phyloP scores from a whole-genome alignment of 768 basidiomycete genomes.

The Mrakia frigida region DNA sequence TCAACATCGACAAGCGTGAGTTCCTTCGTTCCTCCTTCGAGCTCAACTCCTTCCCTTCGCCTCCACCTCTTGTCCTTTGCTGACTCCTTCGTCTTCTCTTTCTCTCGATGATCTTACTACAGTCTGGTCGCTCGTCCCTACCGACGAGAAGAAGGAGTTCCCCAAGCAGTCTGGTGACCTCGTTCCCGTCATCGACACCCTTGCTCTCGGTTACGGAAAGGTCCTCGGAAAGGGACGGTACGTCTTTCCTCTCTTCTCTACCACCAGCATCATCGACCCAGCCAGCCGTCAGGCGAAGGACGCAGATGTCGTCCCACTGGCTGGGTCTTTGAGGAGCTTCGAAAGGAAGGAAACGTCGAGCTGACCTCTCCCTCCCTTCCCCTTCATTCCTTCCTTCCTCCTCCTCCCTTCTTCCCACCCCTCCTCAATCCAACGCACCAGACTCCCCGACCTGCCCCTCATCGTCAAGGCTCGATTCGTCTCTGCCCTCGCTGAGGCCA shows the following conservation, averaged over 20 bases:
- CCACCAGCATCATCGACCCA: neutral
- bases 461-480: slow-evolving; percentile 98
- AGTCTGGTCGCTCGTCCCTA: slow-evolving; percentile 76
- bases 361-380: neutral
- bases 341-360: neutral
- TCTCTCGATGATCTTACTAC: neutral
- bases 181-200: slow-evolving; percentile 90
- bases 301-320: neutral
- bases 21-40: neutral
- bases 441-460: slow-evolving; percentile 69
- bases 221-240: slow-evolving; percentile 85
- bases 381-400: neutral
- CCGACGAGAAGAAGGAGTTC: slow-evolving; percentile 71
- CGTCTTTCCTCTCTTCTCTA: neutral
- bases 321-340: neutral
- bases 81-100: slow-evolving; percentile 21
- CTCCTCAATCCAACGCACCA: neutral
- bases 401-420: neutral
- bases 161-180: slow-evolving; percentile 62
- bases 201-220: slow-evolving; percentile 75
- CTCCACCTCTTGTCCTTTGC: neutral
- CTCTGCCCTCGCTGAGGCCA: slow-evolving; percentile 61
- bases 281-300: neutral
- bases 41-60: slow-evolving; percentile 6
- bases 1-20: slow-evolving; percentile 93